phyloP scores from a whole-genome alignment of 73 alveolate species.

The Symbiodinium pilosum region DNA sequence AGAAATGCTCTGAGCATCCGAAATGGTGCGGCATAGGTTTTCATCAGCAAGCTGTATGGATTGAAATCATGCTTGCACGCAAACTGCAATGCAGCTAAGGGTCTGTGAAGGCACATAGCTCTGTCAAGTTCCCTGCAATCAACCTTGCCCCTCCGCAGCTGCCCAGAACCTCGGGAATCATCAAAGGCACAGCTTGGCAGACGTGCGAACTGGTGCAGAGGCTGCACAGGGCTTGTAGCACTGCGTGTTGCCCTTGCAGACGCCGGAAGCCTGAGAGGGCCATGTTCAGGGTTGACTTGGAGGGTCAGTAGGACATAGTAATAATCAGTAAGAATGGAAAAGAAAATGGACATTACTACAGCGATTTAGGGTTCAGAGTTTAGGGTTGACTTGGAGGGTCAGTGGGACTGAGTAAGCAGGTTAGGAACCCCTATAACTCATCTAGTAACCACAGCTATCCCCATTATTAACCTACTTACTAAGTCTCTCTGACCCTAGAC shows the following conservation, averaged over 20 bases:
- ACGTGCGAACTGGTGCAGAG: not conserved
- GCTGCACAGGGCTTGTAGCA: slow-evolving; percentile 65
- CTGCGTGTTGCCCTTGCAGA: slow-evolving; percentile 43
- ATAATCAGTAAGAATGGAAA: too few species aligned
- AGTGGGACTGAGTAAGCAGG: too few species aligned
- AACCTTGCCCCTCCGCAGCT: slow-evolving; percentile 49
- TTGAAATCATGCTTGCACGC: not conserved
- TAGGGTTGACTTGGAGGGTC: too few species aligned
- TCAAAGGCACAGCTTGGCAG: not conserved
- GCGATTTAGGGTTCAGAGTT: too few species aligned
- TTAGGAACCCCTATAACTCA: too few species aligned
- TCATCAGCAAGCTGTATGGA: not conserved
- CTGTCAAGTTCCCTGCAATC: slow-evolving; percentile 73
- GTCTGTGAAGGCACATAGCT: slow-evolving; percentile 51
- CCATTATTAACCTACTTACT: too few species aligned
- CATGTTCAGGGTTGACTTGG: not conserved
- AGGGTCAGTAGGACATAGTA: not conserved
- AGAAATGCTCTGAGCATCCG: too few species aligned
- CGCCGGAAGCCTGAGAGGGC: slow-evolving; percentile 44
- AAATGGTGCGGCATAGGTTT: not conserved
- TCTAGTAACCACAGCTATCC: too few species aligned
- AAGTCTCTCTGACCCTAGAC: too few species aligned
- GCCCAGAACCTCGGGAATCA: slow-evolving; percentile 39
- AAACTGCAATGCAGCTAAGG: not conserved
- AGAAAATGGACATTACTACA: too few species aligned